phyloP scores from a whole-genome alignment of 2,329 filamentous ascomycete genomes.

The Ceratocystis albifundus region DNA sequence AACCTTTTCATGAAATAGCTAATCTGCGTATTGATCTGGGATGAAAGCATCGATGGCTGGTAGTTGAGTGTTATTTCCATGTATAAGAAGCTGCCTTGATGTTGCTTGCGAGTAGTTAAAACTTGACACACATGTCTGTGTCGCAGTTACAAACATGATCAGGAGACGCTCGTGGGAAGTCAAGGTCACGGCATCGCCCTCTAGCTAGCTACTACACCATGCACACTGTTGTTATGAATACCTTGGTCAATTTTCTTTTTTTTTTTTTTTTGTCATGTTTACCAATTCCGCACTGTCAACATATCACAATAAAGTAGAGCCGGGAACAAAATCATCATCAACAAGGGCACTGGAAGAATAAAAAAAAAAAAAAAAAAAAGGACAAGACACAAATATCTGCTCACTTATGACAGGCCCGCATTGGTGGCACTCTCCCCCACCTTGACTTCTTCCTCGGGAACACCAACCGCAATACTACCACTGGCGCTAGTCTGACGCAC shows the following conservation, averaged over 20 bases:
- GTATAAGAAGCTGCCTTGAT: not conserved
- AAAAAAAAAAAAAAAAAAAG: not conserved
- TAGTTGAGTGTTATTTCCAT: not conserved
- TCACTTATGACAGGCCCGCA: slow-evolving; percentile 28
- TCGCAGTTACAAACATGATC: not conserved
- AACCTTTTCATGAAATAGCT: not conserved
- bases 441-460: slow-evolving; percentile 48
- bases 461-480: slow-evolving; percentile 40
- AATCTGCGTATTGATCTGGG: not conserved
- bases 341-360: not conserved
- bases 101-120: not conserved
- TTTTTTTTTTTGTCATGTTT: not conserved
- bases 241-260: not conserved
- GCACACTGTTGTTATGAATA: too few species aligned
- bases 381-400: not conserved
- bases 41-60: not conserved
- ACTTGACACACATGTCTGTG: not conserved
- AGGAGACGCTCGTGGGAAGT: not conserved
- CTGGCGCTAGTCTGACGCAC: slow-evolving; percentile 37
- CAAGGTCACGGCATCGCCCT: not conserved
- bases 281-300: not conserved
- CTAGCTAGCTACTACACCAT: too few species aligned
- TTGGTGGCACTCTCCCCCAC: slow-evolving; percentile 53
- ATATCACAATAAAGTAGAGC: not conserved
- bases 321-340: not conserved